These are phyloP conservation scores for Trichoderma breve DNA, from an alignment of 2,329 filamentous ascomycete species.

Conservation along the genomic window DNA sequence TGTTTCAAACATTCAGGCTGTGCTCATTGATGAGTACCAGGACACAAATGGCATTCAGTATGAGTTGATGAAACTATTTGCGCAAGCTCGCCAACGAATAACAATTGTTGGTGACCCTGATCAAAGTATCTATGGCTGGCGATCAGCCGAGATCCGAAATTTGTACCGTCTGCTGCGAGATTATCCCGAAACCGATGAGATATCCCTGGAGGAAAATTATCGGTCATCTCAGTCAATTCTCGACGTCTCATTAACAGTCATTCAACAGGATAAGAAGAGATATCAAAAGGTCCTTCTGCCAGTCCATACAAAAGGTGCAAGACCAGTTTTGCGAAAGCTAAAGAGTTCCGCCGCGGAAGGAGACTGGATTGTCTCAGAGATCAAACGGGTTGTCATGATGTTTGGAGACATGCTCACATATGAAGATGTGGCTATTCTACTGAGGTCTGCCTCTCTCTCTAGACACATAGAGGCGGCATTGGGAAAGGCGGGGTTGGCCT, in stretches of 20 bases:
- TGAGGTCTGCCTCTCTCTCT: slow-evolving; percentile 82
- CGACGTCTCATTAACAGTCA: slow-evolving; percentile 75
- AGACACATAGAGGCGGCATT: slow-evolving; percentile 81
- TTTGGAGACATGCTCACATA: slow-evolving; percentile 70
- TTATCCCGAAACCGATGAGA: slow-evolving; percentile 74
- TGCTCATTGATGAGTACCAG: slow-evolving; percentile 96
- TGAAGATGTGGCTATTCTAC: slow-evolving; percentile 79
- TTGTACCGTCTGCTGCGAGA: slow-evolving; percentile 73
- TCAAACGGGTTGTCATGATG: slow-evolving; percentile 67
- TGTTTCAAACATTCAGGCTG: slow-evolving; percentile 84
- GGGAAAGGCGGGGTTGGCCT: slow-evolving; percentile 77
- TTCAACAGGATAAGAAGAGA: slow-evolving; percentile 81
- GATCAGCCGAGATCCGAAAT: slow-evolving; percentile 89
- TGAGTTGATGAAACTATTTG: slow-evolving; percentile 86
- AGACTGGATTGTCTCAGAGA: slow-evolving; percentile 83
- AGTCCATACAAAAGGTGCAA: slow-evolving; percentile 75
- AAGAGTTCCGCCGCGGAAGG: slow-evolving; percentile 71
- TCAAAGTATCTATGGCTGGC: slow-evolving; percentile 96
- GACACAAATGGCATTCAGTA: slow-evolving; percentile 96
- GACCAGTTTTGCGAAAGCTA: slow-evolving; percentile 76
- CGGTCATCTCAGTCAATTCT: slow-evolving; percentile 85
- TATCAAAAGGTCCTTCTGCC: slow-evolving; percentile 78
- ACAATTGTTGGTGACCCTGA: slow-evolving; percentile 96
- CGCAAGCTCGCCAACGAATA: slow-evolving; percentile 69
- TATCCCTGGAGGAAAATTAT: slow-evolving; percentile 92